Evolutionary conservation across 2,329 filamentous ascomycete species (phyloP).

Genomic region (Beauveria caledonica): DNA sequence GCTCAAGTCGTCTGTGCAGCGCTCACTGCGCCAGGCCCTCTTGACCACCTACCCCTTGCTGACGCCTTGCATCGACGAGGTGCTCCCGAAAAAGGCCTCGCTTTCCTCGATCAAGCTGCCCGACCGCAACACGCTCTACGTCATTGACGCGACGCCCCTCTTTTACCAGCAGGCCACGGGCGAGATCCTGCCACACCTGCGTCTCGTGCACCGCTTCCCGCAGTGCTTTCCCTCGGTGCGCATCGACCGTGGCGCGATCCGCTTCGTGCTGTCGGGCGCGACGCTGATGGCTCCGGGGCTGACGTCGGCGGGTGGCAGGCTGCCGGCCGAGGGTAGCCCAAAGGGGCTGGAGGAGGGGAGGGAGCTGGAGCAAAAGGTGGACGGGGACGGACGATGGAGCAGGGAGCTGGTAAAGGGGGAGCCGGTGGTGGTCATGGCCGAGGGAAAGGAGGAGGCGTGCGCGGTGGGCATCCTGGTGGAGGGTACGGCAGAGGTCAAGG

Average conservation of each 20-base stretch:
- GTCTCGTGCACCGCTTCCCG: conserved; percentile 84
- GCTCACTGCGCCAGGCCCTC: conserved; percentile 73
- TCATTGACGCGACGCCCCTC: conserved; percentile 63
- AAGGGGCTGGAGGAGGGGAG: conserved; percentile 28
- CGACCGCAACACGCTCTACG: conserved; percentile 83
- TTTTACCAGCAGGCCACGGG: conserved; percentile 83
- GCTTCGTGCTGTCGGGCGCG: conserved; percentile 88
- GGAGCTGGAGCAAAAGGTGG: conserved; percentile 34
- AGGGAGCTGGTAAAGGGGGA: conserved; percentile 69
- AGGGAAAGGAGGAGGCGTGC: conserved; percentile 89
- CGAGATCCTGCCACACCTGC: conserved; percentile 77
- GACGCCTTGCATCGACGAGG: conserved; percentile 80
- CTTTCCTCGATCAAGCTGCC: conserved; percentile 88
- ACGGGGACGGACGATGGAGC: conserved; percentile 48
- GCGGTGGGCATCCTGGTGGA: conserved; percentile 77
- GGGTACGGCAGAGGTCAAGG: conserved; percentile 86
- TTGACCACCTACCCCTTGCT: conserved; percentile 80
- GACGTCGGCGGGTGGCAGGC: conserved; percentile 70
- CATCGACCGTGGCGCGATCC: conserved; percentile 92
- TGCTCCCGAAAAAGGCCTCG: conserved; percentile 90
- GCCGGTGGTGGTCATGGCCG: conserved; percentile 81
- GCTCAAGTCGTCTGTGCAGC: conserved; percentile 94
- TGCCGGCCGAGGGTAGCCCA: conserved; percentile 50
- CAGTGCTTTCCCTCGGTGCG: conserved; percentile 73
- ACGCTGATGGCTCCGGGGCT: conserved; percentile 94